phyloP scores from a whole-genome alignment of 768 basidiomycete species.

The Mycena polygramma region DNA sequence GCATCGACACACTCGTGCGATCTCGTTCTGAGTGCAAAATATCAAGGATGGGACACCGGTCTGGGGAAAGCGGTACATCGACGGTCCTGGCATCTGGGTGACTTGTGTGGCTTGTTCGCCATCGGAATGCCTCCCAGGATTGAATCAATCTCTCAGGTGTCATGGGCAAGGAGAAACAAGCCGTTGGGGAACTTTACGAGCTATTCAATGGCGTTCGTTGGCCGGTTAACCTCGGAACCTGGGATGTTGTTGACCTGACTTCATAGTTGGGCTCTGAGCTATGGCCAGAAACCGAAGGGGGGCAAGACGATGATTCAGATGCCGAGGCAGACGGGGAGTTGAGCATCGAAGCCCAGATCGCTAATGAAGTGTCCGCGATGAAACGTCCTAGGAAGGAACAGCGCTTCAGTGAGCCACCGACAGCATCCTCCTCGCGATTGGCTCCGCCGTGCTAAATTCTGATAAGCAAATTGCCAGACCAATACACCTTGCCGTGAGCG shows the following conservation, averaged over 20 bases:
- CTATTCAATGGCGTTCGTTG: slow-evolving; percentile 80
- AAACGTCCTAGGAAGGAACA: slow-evolving; percentile 74
- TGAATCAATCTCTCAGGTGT: slow-evolving; percentile 55
- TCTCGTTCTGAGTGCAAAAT: slow-evolving; percentile 4
- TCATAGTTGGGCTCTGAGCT: slow-evolving; percentile 75
- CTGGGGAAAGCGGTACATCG: slow-evolving; percentile 74
- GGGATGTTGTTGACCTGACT: not conserved
- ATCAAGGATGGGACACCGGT: slow-evolving; percentile 35
- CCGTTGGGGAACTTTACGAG: slow-evolving; percentile 82
- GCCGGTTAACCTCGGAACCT: not conserved
- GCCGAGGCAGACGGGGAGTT: slow-evolving; percentile 54
- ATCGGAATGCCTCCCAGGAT: not conserved
- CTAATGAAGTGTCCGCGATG: slow-evolving; percentile 77
- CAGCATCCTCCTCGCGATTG: not conserved
- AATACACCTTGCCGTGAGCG: slow-evolving; percentile 82
- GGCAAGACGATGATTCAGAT: slow-evolving; percentile 44
- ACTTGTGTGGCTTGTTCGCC: slow-evolving; percentile 64
- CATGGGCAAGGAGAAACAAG: slow-evolving; percentile 86
- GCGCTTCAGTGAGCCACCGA: slow-evolving; percentile 68
- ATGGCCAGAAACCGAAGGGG: slow-evolving; percentile 66
- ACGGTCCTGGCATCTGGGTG: slow-evolving; percentile 89
- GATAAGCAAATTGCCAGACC: slow-evolving; percentile 79
- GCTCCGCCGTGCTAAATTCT: slow-evolving; percentile 8
- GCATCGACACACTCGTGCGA: not conserved
- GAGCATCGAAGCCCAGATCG: slow-evolving; percentile 79